Percentiles rank a stretch among this genome's conserved stretches.
Evolutionary conservation across 768 basidiomycete species (phyloP).

Genomic region (Amanita exitialis): DNA sequence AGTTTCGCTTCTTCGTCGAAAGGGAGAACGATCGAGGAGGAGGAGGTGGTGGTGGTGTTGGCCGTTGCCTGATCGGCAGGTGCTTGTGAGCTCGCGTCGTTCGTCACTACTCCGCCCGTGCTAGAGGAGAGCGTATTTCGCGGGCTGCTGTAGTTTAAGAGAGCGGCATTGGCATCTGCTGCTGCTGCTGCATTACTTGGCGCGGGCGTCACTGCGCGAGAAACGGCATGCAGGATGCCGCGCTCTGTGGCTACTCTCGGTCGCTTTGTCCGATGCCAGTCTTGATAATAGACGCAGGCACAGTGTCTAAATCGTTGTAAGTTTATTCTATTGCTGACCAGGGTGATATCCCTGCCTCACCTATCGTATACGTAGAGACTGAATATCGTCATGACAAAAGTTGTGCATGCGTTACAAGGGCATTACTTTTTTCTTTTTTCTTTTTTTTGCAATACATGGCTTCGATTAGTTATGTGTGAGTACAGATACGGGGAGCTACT

Average conservation of each 20-base stretch:
- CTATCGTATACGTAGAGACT: conserved; percentile 93
- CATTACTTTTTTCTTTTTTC: too few relatives aligned
- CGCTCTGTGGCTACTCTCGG: conserved; percentile 66
- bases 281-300: conserved; percentile 89
- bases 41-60: conserved; percentile 17
- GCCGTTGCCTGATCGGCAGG: conserved; percentile 24
- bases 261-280: conserved; percentile 79
- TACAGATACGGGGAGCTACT: too few relatives aligned
- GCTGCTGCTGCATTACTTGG: conserved; percentile 5
- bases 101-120: conserved; percentile 56
- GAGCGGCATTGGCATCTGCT: conserved; percentile 20
- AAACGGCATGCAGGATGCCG: conserved; percentile 71
- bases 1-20: conserved; percentile 98
- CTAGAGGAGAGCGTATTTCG: conserved; percentile 56
- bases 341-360: conserved; percentile 30
- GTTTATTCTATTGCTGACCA: not conserved
- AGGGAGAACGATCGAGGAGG: conserved; percentile 51
- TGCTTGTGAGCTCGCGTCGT: conserved; percentile 22
- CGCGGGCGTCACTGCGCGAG: conserved; percentile 46
- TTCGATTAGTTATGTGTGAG: too few relatives aligned
- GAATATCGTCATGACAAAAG: conserved; percentile 70
- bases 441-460: too few relatives aligned
- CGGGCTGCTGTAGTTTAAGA: conserved; percentile 42
- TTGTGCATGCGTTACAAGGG: not conserved
- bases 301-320: conserved; percentile 55